These are phyloP conservation scores for Podosphaera xanthii DNA, from an alignment of 2,329 filamentous ascomycete species.

Conservation along the genomic window DNA sequence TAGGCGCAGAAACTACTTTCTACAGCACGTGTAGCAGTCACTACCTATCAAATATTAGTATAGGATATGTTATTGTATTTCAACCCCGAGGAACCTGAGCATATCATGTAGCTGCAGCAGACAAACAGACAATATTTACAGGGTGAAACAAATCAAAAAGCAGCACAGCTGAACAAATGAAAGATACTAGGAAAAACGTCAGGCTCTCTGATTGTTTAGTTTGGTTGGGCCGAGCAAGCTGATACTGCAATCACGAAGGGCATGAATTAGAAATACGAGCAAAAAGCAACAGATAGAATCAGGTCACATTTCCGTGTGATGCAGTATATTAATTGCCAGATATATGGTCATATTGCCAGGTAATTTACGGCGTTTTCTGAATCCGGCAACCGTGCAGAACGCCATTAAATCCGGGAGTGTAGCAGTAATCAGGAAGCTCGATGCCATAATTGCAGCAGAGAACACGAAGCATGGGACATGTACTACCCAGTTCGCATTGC, in stretches of 20 bases:
- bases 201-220: neutral
- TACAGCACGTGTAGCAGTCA: neutral
- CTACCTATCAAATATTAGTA: neutral
- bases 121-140: neutral
- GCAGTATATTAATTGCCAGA: neutral
- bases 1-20: neutral
- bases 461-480: neutral
- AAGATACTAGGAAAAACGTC: neutral
- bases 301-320: neutral
- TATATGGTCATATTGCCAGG: neutral
- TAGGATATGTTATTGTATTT: neutral
- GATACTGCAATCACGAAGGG: neutral
- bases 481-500: neutral
- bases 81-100: neutral
- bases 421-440: neutral
- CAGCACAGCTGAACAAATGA: neutral
- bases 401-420: neutral
- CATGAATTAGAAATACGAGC: neutral
- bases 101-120: neutral
- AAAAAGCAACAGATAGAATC: neutral
- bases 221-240: neutral
- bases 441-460: neutral
- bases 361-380: neutral
- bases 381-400: neutral
- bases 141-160: neutral